A percentile compares a stretch with the other conserved stretches of the same genome.
phyloP scores from a whole-genome alignment of 73 alveolate species.

The Paramecium caudatum region DNA sequence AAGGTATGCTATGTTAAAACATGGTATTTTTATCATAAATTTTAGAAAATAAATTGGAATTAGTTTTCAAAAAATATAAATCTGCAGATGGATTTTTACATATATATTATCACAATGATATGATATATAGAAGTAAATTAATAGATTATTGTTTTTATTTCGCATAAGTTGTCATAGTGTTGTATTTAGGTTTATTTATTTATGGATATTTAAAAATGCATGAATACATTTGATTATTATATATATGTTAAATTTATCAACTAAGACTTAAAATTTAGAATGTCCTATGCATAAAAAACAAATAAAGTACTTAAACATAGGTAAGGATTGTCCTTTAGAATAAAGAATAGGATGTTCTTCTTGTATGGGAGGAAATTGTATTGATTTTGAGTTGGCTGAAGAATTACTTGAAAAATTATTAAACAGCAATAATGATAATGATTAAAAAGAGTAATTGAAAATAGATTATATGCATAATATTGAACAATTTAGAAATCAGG shows the following conservation, averaged over 20 bases:
- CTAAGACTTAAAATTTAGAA: too few relatives aligned
- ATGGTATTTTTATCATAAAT: not conserved
- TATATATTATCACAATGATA: conserved; percentile 16
- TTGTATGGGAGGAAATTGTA: not conserved
- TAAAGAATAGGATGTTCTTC: not conserved
- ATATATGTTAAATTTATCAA: not conserved
- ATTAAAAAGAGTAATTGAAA: not conserved
- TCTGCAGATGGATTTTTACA: not conserved
- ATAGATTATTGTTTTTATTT: conserved; percentile 40
- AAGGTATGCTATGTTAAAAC: not conserved
- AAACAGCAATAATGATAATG: not conserved
- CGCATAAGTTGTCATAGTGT: not conserved
- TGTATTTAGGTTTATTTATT: conserved; percentile 35
- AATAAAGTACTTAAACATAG: not conserved
- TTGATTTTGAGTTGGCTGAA: not conserved
- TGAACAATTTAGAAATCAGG: conserved; percentile 13
- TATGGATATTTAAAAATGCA: conserved; percentile 53
- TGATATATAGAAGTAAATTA: conserved; percentile 30
- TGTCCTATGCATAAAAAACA: conserved; percentile 21
- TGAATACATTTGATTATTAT: conserved; percentile 10
- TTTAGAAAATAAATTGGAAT: not conserved
- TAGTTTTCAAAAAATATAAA: not conserved
- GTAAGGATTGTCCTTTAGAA: not conserved
- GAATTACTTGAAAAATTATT: not conserved
- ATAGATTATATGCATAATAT: conserved; percentile 5